phyloP scores from a whole-genome alignment of 140 eudicot species.

The Stevia rebaudiana region DNA sequence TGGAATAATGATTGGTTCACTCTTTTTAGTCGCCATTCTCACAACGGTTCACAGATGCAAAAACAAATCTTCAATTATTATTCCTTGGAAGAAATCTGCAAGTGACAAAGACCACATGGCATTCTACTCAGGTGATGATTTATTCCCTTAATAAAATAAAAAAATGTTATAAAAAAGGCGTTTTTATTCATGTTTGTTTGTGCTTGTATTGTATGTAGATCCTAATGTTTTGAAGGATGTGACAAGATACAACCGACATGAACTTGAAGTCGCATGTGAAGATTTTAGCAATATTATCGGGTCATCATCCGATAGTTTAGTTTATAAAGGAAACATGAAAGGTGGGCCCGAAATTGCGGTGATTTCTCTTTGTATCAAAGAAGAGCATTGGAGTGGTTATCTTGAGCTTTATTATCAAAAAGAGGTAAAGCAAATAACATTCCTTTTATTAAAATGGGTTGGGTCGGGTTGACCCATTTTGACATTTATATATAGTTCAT shows the following conservation, averaged over 20 bases:
- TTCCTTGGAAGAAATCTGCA: slow-evolving; percentile 77
- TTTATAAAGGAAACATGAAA: slow-evolving; percentile 85
- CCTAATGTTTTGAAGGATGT: slow-evolving; percentile 72
- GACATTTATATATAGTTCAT: neutral
- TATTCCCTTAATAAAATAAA: neutral
- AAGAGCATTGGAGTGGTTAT: slow-evolving; percentile 84
- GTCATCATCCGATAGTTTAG: slow-evolving; percentile 76
- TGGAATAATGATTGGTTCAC: slow-evolving; percentile 59
- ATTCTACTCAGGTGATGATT: slow-evolving; percentile 50
- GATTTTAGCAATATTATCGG: slow-evolving; percentile 98
- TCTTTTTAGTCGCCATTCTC: slow-evolving; percentile 53
- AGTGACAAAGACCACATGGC: slow-evolving; percentile 55
- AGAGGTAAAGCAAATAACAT: slow-evolving; percentile 44
- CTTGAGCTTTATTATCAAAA: slow-evolving; percentile 87
- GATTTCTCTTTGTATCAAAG: slow-evolving; percentile 81
- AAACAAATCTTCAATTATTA: slow-evolving; percentile 49
- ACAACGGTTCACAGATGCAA: slow-evolving; percentile 56
- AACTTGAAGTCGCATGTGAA: slow-evolving; percentile 96
- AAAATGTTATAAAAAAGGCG: neutral
- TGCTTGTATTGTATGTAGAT: slow-evolving; percentile 37
- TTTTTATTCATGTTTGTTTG: slow-evolving; percentile 8
- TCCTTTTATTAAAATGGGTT: neutral
- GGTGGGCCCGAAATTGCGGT: slow-evolving; percentile 97
- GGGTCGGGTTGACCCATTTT: neutral
- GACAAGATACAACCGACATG: slow-evolving; percentile 58